Evolutionary conservation across 2,329 filamentous ascomycete genomes (phyloP), one percentile per base, ranked within the genome.

Genomic region (Raffaelea ambrosiae): DNA sequence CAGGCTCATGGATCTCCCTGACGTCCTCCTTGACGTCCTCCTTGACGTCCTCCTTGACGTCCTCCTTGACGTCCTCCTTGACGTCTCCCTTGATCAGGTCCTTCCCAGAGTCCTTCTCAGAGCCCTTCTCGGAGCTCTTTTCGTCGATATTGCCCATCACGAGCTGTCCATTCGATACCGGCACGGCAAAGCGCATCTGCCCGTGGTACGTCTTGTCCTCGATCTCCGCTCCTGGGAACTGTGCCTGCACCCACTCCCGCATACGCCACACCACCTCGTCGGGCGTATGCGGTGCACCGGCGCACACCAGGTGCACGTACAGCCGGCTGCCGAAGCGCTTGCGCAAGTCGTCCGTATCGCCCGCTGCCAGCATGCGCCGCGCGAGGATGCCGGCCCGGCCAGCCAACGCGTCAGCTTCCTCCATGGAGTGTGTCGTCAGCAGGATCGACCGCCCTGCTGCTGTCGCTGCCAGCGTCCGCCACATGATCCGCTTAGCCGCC

Each of bases 381-480:
- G 89, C 87, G 66, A 97, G 81, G 55, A 97, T 95, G 13, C 88
- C 91, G 0, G 86, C 88, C 1, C 88, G 77, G 26, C 81, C 81
- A 0, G 90, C 90, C 3, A 97, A 73, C 1, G 89, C 89, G 59
- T 95, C 88, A 0, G 90, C 91, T 66, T 96, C 91, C 63, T 96
- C 90, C 89, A 96, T 95, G 43, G 81, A 87, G 63, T 97, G 91
- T 0, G 91, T 96, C 0, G 91, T 96, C 18, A 97, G 75, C 2
- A 97, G 72, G 16, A 96, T 79, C 0, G 84, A 86, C n/a, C 90
- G 78, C 0, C 88, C 88, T 0, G 81, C 77, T 0, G 84, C 82
- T 3, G 90, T 82, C 1, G 81, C 76, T 3, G 79, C 78, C 1
- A 96, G 72, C 0, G 89, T 95, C 48, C 80, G 80, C 91, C 91